phyloP scores from a whole-genome alignment of 306 rosid species.

The Malus sylvestris region DNA sequence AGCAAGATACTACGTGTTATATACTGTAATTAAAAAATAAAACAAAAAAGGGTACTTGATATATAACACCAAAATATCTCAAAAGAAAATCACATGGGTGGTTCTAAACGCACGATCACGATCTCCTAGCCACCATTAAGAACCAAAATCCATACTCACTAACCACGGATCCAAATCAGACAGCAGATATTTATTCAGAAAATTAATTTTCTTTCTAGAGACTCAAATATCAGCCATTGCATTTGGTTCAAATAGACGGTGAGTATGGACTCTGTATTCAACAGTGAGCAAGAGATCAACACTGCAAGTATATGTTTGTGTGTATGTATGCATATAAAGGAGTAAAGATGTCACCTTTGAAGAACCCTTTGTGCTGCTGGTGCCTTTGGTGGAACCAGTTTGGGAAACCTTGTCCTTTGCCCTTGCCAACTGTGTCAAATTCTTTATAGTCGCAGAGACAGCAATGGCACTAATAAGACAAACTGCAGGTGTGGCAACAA shows the following conservation, averaged over 20 bases:
- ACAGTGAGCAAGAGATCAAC: background rate
- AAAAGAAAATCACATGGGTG: background rate
- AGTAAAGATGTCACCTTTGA: slow-evolving; percentile 54
- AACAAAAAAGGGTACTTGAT: background rate
- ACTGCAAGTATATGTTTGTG: background rate
- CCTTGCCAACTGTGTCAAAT: slow-evolving; percentile 63
- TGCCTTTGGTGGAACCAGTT: slow-evolving; percentile 68
- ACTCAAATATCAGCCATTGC: background rate
- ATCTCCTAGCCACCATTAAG: background rate
- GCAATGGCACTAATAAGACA: slow-evolving; percentile 98
- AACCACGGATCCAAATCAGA: background rate
- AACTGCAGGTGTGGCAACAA: slow-evolving; percentile 95
- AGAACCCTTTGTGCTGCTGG: slow-evolving; percentile 52
- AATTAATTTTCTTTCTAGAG: background rate
- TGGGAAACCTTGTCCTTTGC: slow-evolving; percentile 56
- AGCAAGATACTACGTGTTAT: background rate
- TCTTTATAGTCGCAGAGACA: slow-evolving; percentile 87
- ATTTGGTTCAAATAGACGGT: background rate
- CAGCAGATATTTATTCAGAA: background rate
- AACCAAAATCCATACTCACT: background rate
- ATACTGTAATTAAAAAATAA: background rate
- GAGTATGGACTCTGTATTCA: background rate
- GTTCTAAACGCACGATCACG: background rate
- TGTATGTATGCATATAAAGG: background rate
- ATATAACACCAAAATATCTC: slow-evolving; percentile 3